Base-by-base conservation (phyloP, 805 yeast species). In the Starmerella lactis-condensi region DNA sequence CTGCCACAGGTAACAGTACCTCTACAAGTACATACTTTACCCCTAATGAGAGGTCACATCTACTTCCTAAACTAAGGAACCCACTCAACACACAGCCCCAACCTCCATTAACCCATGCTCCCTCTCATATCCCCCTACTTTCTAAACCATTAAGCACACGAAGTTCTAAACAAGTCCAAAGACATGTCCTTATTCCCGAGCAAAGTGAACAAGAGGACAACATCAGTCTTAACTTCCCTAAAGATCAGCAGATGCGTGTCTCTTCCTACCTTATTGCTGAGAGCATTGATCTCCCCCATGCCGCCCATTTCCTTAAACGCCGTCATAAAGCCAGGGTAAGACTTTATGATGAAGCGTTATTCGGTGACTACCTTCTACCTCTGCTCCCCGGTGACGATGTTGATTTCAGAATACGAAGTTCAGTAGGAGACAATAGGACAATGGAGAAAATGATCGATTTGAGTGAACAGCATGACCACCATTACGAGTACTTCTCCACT, bases 231-330 rank as follows among this genome's bases (percentile, higher is more conserved):
- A 21, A 7, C 8, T 21, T 17, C 8, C n/a, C 23, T 11, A 21
- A 21, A 21, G 21, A 16, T 7, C 21, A 26, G 8, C 12, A 10
- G 41, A 71, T 91, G 24, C 56, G 98, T 39, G 82, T 83, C 34
- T 83, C 96, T 0, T 95, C 96, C 1, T 85, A 85, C 53, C 67
- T 81, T 41, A 74, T 83, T 4, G 73, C 93, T 12, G 95, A 81
- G 35, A 78, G 75, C 20, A 73, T 81, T 46, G 64, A 77, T 44
- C 53, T 89, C 32, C 60, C 61, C 20, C 57, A 65, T 5, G 68
- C 81, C 2, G 62, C 75, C 1, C 61, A 63, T 27, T 85, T 79
- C 43, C 55, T 89, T 18, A 58, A 64, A 24, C 58, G 65, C 6
- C 61, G 72, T 26, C 98, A 85, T 53, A 73, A 74, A 44, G 92